Evolutionary conservation across 768 basidiomycete species (phyloP).

Genomic region (Leccinum incarnatum): DNA sequence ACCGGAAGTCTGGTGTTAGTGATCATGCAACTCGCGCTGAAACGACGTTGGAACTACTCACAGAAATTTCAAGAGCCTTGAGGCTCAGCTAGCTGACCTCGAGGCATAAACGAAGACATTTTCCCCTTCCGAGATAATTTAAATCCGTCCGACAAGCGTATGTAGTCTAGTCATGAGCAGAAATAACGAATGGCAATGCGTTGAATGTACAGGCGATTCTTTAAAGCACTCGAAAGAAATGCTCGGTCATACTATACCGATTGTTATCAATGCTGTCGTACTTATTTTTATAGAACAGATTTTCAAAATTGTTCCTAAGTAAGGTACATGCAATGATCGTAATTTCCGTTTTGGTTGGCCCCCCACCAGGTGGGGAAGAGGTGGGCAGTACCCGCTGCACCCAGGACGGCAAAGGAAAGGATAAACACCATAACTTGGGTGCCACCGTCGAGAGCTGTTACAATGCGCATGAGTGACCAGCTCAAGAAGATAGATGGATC

Average conservation of each 20-base stretch:
- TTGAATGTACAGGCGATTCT: no score
- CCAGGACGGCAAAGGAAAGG: slow-evolving; percentile 48
- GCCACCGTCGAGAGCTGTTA: slow-evolving; percentile 36
- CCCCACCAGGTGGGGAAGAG: slow-evolving; percentile 59
- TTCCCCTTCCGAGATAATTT: not conserved
- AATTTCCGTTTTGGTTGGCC: slow-evolving; percentile 50
- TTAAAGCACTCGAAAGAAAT: no score
- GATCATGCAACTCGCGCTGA: slow-evolving; percentile 9
- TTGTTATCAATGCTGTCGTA: no score
- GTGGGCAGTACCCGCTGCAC: slow-evolving; percentile 46
- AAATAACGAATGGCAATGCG: not conserved
- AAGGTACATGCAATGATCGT: slow-evolving; percentile 25
- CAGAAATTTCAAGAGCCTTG: not conserved
- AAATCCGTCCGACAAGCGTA: not conserved
- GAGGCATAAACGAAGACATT: not conserved
- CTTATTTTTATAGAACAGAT: no score
- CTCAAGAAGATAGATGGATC: no score
- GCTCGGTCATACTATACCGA: no score
- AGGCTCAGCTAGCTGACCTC: not conserved
- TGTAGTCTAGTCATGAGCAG: not conserved
- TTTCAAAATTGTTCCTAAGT: slow-evolving; percentile 1
- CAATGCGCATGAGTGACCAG: not conserved
- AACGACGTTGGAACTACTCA: not conserved
- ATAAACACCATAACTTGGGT: slow-evolving; percentile 57
- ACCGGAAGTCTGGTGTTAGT: slow-evolving; percentile 1